phyloP scores from a whole-genome alignment of 2,329 filamentous ascomycete species.

The Aspergillus awamori region DNA sequence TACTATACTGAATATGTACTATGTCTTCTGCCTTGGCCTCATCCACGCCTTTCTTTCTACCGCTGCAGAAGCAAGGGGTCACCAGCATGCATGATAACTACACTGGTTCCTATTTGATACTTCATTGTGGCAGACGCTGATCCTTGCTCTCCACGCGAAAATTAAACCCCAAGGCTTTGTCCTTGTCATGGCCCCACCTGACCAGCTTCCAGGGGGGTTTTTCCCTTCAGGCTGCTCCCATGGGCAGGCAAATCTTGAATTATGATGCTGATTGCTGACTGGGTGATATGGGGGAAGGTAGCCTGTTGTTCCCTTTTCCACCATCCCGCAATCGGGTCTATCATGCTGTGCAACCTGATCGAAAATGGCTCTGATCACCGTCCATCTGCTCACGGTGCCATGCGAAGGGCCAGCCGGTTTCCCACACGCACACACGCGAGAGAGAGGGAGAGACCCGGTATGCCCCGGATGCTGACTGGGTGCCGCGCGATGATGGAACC shows the following conservation, averaged over 20 bases:
- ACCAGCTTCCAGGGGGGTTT: neutral
- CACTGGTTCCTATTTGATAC: neutral
- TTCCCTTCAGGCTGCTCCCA: too few relatives aligned
- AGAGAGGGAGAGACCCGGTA: neutral
- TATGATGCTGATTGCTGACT: too few relatives aligned
- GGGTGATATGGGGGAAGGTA: neutral
- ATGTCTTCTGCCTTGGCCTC: neutral
- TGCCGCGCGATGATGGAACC: neutral
- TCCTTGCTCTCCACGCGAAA: conserved; percentile 27
- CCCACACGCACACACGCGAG: neutral
- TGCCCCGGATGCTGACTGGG: neutral
- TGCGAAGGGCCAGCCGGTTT: neutral
- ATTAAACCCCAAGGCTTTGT: neutral
- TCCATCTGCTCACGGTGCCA: neutral
- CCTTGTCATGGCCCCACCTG: neutral
- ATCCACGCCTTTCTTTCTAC: neutral
- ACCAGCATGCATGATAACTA: conserved; percentile 5
- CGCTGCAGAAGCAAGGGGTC: conserved; percentile 15
- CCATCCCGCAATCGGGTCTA: neutral
- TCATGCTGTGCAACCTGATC: neutral
- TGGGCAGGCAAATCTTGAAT: too few relatives aligned
- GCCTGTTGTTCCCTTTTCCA: neutral
- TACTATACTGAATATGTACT: too few relatives aligned
- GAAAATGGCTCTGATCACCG: neutral
- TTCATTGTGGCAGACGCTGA: conserved; percentile 15